Conservation (phyloP, 2,329 filamentous ascomycete genomes). For the Whalleya microplaca region DNA sequence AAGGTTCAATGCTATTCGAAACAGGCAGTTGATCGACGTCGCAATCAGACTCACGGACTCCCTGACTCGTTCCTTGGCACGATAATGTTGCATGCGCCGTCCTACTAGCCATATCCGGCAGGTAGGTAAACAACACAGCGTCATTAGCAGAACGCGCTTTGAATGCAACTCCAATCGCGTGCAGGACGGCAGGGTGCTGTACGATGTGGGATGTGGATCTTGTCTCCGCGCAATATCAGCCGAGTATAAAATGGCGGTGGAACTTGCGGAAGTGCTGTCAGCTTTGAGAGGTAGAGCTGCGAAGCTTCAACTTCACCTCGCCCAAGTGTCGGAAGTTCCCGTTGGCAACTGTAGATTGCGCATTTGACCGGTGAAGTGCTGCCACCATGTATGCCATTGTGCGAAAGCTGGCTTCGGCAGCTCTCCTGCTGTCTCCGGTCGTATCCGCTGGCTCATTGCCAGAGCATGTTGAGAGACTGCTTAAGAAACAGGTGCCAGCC, state of each 20-base stretch:
- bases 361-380: not conserved
- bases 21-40: constrained; percentile 14
- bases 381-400: constrained; percentile 14
- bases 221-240: no score
- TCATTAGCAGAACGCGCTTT: no score
- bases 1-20: not conserved
- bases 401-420: constrained; percentile 17
- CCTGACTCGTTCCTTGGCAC: constrained; percentile 5
- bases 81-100: not conserved
- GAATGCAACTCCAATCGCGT: no score
- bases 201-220: no score
- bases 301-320: not conserved
- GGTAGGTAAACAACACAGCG: no score
- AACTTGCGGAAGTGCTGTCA: no score
- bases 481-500: constrained; percentile 42
- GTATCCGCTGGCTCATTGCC: constrained; percentile 26
- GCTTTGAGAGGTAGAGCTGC: no score
- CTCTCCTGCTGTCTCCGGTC: constrained; percentile 17
- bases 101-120: not conserved
- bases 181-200: no score
- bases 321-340: not conserved
- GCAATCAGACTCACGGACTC: not conserved
- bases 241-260: no score
- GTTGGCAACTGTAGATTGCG: not conserved
- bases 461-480: constrained; percentile 26